Evolutionary conservation across 495 filamentous ascomycete species (phyloP).

Genomic region (Penicillium pulvis): DNA sequence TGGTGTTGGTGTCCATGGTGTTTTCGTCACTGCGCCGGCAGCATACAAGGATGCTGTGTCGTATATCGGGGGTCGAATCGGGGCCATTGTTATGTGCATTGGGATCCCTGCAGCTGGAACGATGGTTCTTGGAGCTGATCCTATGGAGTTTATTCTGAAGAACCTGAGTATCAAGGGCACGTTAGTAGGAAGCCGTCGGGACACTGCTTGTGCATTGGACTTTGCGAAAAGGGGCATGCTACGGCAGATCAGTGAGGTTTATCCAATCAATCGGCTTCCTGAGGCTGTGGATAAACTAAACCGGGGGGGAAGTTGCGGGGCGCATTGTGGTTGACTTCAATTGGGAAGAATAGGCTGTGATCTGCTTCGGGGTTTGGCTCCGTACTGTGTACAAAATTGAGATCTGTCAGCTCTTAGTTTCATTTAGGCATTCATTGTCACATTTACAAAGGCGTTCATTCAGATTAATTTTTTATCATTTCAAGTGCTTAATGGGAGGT

Average conservation of each 20-base stretch:
- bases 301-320: conserved; percentile 47
- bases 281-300: conserved; percentile 44
- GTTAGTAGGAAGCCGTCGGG: conserved; percentile 48
- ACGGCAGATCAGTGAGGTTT: conserved; percentile 43
- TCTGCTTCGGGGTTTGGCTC: neutral
- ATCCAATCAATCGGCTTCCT: conserved; percentile 40
- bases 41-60: conserved; percentile 43
- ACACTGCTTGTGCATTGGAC: conserved; percentile 46
- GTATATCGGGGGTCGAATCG: conserved; percentile 44
- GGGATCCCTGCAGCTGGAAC: conserved; percentile 35
- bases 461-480: too few species aligned
- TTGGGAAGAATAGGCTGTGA: conserved; percentile 20
- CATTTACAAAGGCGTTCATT: too few species aligned
- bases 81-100: conserved; percentile 51
- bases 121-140: conserved; percentile 42
- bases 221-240: conserved; percentile 50
- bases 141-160: conserved; percentile 42
- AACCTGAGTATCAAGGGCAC: conserved; percentile 51
- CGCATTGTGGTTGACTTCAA: conserved; percentile 55
- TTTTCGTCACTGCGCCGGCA: conserved; percentile 52
- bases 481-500: too few species aligned
- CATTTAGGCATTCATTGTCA: too few species aligned
- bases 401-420: too few species aligned
- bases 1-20: conserved; percentile 51
- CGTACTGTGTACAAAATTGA: too few species aligned